Conservation (phyloP, 2,329 filamentous ascomycete genomes). For the Colletotrichum liriopes region DNA sequence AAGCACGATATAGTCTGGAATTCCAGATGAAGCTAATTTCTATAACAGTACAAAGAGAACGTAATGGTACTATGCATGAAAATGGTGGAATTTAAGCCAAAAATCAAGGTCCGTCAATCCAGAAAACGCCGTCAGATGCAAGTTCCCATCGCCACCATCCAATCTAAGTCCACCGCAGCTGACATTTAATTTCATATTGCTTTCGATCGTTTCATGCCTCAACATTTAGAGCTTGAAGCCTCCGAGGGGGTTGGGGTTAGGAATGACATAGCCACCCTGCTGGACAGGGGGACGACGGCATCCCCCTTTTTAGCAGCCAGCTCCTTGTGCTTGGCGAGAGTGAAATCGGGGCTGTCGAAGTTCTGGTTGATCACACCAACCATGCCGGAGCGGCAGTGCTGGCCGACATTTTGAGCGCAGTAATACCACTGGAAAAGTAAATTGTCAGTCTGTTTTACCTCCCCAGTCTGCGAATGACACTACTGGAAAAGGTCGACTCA, state of each 20-base stretch:
- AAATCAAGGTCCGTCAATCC: neutral
- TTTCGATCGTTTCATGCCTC: neutral
- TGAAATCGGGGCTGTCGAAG: slow-evolving; percentile 56
- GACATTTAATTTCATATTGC: too few species aligned
- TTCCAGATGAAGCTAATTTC: neutral
- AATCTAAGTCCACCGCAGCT: neutral
- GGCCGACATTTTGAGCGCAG: slow-evolving; percentile 55
- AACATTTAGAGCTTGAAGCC: slow-evolving; percentile 49
- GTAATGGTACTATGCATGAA: neutral
- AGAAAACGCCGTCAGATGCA: neutral
- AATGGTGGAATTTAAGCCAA: neutral
- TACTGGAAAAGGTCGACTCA: slow-evolving; percentile 60
- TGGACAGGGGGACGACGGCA: slow-evolving; percentile 50
- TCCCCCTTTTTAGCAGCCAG: slow-evolving; percentile 52
- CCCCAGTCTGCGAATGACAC: slow-evolving; percentile 17
- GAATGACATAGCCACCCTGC: slow-evolving; percentile 56
- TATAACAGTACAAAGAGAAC: neutral
- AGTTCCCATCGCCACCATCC: neutral
- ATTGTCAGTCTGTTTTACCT: neutral
- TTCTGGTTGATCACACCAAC: slow-evolving; percentile 65
- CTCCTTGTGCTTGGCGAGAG: slow-evolving; percentile 55
- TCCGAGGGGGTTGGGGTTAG: slow-evolving; percentile 59
- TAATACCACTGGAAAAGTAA: slow-evolving; percentile 51
- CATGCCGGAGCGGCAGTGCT: slow-evolving; percentile 67
- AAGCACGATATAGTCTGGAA: accelerated